These are phyloP conservation scores for Syncephalastrum monosporum DNA, from an alignment of 371 early-diverging fungal genomes.

Conservation along the genomic window DNA sequence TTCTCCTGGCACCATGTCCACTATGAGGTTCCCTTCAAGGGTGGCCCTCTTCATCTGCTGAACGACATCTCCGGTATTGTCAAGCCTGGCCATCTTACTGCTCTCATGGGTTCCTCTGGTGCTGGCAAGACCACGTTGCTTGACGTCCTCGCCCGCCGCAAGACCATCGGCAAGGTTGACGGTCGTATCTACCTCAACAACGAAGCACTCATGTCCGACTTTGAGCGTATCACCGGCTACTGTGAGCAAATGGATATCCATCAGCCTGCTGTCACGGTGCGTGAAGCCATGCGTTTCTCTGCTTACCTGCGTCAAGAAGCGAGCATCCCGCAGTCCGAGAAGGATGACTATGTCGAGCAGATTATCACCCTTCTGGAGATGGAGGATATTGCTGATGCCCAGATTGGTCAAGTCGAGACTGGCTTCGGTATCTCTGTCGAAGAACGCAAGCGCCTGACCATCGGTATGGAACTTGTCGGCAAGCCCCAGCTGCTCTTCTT, in stretches of 20 bases:
- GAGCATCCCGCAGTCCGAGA: constrained; percentile 43
- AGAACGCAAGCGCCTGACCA: constrained; percentile 65
- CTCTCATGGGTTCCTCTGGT: constrained; percentile 44
- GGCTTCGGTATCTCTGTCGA: constrained; percentile 58
- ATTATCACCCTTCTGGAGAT: constrained; percentile 61
- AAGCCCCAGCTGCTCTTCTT: constrained; percentile 73
- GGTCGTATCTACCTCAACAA: constrained; percentile 69
- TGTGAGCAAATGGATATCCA: constrained; percentile 81
- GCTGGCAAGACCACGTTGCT: constrained; percentile 89
- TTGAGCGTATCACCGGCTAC: constrained; percentile 35
- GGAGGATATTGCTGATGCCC: constrained; percentile 52
- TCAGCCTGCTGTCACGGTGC: constrained; percentile 58
- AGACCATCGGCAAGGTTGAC: constrained; percentile 71
- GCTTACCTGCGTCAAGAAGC: constrained; percentile 63
- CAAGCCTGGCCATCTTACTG: constrained; percentile 45
- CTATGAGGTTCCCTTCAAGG: constrained; percentile 58
- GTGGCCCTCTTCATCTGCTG: constrained; percentile 49
- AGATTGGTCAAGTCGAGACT: constrained; percentile 48
- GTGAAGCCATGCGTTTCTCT: constrained; percentile 68
- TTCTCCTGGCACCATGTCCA: constrained; percentile 57
- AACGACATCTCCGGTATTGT: constrained; percentile 50
- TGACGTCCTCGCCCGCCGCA: constrained; percentile 79
- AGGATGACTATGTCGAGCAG: constrained; percentile 20
- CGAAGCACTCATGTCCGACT: constrained; percentile 46
- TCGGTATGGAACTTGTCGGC: constrained; percentile 71